Evolutionary conservation across 345 rosid genomes (phyloP), one percentile per base, ranked within the genome.

Genomic region (Abelmoschus esculentus): DNA sequence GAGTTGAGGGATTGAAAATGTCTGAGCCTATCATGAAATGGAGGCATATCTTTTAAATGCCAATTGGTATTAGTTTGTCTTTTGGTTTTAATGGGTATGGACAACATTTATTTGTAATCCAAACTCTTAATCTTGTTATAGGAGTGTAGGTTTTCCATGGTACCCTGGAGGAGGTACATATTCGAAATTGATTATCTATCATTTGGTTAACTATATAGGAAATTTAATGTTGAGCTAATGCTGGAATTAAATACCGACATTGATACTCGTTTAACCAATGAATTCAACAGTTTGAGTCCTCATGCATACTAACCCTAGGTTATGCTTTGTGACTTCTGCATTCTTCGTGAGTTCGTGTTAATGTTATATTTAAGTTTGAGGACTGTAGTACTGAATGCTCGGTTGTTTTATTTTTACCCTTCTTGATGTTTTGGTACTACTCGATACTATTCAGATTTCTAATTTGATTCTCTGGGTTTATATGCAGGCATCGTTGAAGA

Each of bases 401-500:
- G 44, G 12, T 7, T 40, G 44, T 40, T 40, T 18, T 36, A 3
- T 36, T 9, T 36, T 12, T 17, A 2, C 18, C 11, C 31, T 61
- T 61, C 28, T 34, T 34, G 28, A 5, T 61, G 42, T 17, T 62
- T 12, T 10, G 31, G 31, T 38, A 10, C 47, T 9, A 19, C 12
- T 22, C 5, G 9, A 19, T 55, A 8, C n/a, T 3, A 57, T 5
- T 58, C 36, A 28, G 2, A 12, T 28, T 12, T 19, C 32, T 22
- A 22, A 26, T 58, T 58, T 58, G 61, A 22, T 55, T 70, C n/a
- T 42, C 5, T 46, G 63, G 66, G 47, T 66, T 63, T 31, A 8
- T 15, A 42, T 29, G 14, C 83, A 87, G 93, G 83, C 70, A 69
- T 86, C 92, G 0, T 40, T 87, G 90, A 89, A 87, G 86, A 93